Evolutionary conservation across 305 asterid species (phyloP), one percentile per base, ranked within the genome.

Genomic region (Euphrasia arctica): DNA sequence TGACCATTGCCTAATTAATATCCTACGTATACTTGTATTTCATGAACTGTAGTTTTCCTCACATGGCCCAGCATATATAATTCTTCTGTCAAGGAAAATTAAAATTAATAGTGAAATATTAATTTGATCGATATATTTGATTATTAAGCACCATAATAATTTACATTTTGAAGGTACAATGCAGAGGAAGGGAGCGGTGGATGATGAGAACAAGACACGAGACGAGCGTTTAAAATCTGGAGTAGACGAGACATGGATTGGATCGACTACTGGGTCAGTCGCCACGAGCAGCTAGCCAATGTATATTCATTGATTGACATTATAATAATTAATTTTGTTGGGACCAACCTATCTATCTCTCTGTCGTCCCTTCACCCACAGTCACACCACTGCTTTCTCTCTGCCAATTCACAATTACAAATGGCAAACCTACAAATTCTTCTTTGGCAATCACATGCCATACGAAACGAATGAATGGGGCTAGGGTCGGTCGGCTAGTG

Each of bases 351-450:
- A 60, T 34, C 54, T 70, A 18, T 18, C 22, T 18, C 22, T 18
- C 22, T 18, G 22, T 18, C 22, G 80, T 74, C 86, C 65, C 75
- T 70, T 77, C 82, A 68, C 58, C 58, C 62, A 63, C 72, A 55
- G 32, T 25, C 29, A 58, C 60, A 63, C 59, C 13, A 25, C 58
- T 25, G 43, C 27, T n/a, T n/a, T n/a, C n/a, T 18, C 22, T 18
- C 22, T 18, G 18, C 55, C 1, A 3, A 18, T 51, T 51, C 28
- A 15, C 56, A 51, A 88, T 18, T 18, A 84, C 92, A 86, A 91
- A 82, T 67, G 56, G 79, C 86, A 79, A 91, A 76, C 71, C 93
- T 85, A 88, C 98, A 88, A 88, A 88, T 39, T 76, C 93, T 73
- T 72, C 79, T 69, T 69, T 83, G 80, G 80, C 87, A 70, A 70